These are phyloP conservation scores for Sporothrix inflata DNA, from an alignment of 2,329 filamentous ascomycete genomes.

Conservation along the genomic window DNA sequence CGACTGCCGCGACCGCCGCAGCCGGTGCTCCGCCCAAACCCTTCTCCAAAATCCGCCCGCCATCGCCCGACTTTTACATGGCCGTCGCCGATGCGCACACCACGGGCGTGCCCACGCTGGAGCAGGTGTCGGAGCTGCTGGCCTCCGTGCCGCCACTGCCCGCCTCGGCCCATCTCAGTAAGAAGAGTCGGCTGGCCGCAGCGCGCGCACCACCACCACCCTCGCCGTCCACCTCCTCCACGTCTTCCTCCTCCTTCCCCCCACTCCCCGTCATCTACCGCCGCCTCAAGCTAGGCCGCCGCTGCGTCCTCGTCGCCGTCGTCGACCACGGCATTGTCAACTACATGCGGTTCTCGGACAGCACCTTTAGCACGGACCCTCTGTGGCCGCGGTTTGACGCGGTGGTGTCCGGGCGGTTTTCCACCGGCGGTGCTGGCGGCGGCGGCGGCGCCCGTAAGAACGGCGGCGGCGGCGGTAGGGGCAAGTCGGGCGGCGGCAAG, in stretches of 20 bases:
- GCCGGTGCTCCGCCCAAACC: conserved; percentile 39
- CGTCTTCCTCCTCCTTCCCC: conserved; percentile 38
- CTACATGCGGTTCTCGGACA: conserved; percentile 80
- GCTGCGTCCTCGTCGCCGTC: conserved; percentile 82
- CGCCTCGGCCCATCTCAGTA: not conserved
- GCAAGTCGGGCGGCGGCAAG: conserved; percentile 30
- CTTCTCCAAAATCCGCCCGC: conserved; percentile 80
- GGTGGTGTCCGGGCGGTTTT: conserved; percentile 41
- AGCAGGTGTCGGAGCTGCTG: conserved; percentile 71
- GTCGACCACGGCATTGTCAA: conserved; percentile 90
- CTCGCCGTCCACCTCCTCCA: too few relatives aligned
- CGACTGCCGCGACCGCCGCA: not conserved
- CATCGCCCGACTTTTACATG: conserved; percentile 80
- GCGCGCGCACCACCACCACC: too few relatives aligned
- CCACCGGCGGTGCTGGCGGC: conserved; percentile 36
- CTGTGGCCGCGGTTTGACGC: conserved; percentile 64
- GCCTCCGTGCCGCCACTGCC: conserved; percentile 63
- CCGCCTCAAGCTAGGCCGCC: conserved; percentile 79
- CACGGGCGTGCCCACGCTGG: conserved; percentile 71
- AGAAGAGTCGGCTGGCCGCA: not conserved
- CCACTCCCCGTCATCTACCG: conserved; percentile 61
- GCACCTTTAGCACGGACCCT: conserved; percentile 75
- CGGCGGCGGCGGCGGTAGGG: conserved; percentile 39
- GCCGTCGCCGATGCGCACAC: conserved; percentile 78
- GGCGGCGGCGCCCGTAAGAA: not conserved